Evolutionary conservation across 805 yeast genomes (phyloP), one percentile per base, ranked within the genome.

Genomic region (Wickerhamomyces mucosus): DNA sequence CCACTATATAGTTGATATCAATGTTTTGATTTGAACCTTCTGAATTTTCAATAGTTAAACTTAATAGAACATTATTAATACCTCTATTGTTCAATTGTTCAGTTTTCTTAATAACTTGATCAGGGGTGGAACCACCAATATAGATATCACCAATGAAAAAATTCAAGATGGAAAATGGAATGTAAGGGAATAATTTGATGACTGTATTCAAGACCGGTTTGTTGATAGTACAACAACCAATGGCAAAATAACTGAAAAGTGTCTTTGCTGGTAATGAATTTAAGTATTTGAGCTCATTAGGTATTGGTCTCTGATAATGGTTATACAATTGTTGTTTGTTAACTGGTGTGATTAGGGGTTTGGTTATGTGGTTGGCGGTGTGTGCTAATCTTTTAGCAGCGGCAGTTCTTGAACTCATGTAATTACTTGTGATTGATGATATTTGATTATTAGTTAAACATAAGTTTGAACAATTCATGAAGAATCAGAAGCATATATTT

Each of bases 61-160:
- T 79, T n/a, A 88, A 63, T 95, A 88, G 85, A 94, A 88, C 84
- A 63, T 88, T 89, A 43, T 82, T 74, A 49, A 86, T 81, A 8
- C 95, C 94, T 38, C 94, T 67, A 31, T 67, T 55, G 33, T 73
- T 64, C 42, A 88, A 65, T 36, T 73, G 63, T 34, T 65, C 59
- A 32, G 94, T 95, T 4, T 95, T 80, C 34, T 63, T 53, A 33
- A 72, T 63, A 11, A 88, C 92, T 41, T 86, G 81, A 9, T 57
- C 56, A 34, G 78, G 67, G 37, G 70, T 73, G 46, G 82, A 89
- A 35, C 97, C 97, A 24, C 97, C 97, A 52, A 94, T 80, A 59
- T 89, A 88, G 38, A 83, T 67, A 37, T 79, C 79, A 53, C 82
- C 86, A 13, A 88, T 83, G 40, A 85, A 64, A 25, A 72, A 57